Evolutionary conservation across 2,329 filamentous ascomycete genomes (phyloP).

Genomic region (Diaporthe sp.): DNA sequence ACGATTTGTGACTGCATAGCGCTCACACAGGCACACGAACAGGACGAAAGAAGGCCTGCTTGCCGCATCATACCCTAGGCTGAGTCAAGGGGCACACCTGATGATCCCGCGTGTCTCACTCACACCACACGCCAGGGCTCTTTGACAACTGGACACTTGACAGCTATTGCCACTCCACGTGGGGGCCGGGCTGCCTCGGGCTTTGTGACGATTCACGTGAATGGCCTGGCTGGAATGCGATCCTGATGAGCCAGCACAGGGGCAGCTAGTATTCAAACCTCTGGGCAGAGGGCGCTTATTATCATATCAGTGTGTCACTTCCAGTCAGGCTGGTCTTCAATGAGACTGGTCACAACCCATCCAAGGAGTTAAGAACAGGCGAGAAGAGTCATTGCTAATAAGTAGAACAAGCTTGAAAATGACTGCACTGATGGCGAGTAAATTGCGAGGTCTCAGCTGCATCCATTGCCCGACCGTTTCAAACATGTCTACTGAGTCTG

Average conservation of each 20-base stretch:
- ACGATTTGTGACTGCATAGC: background rate
- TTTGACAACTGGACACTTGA: slow-evolving; percentile 19
- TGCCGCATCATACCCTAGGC: slow-evolving; percentile 2
- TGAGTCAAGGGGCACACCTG: slow-evolving; percentile 30
- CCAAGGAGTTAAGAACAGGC: background rate
- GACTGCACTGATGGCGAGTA: background rate
- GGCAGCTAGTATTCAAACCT: background rate
- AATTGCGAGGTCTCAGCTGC: background rate
- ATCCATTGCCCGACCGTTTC: no score
- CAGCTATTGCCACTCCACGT: slow-evolving; percentile 18
- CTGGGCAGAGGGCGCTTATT: background rate
- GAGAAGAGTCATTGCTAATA: no score
- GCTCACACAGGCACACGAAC: background rate
- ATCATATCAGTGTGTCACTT: no score
- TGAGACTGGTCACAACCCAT: background rate
- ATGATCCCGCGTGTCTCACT: slow-evolving; percentile 27
- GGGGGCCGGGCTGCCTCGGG: slow-evolving; percentile 3
- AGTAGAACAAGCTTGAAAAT: background rate
- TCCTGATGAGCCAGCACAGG: background rate
- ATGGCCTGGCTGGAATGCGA: background rate
- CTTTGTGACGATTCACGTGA: slow-evolving; percentile 8
- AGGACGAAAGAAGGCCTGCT: background rate
- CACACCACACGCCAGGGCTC: slow-evolving; percentile 1
- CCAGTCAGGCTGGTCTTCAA: background rate
- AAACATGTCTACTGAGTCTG: background rate